Percentiles rank a stretch among this genome's conserved stretches.
These are phyloP conservation scores for Glebionis coronaria DNA, from an alignment of 129 eudicot species.

Conservation along the genomic window DNA sequence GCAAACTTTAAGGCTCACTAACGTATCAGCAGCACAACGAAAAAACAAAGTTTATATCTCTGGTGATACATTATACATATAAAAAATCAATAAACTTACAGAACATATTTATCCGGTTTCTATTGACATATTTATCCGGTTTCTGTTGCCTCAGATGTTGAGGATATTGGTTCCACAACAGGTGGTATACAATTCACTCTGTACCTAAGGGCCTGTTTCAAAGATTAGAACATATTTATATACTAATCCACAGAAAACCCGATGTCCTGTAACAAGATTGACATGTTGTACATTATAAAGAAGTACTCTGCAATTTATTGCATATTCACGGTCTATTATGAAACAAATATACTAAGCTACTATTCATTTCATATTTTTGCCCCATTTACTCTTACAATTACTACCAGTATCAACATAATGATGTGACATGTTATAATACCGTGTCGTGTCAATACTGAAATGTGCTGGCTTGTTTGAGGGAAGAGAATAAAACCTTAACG, in stretches of 20 bases:
- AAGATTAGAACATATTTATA: constrained; percentile 11
- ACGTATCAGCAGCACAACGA: constrained; percentile 4
- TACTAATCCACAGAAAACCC: constrained; percentile 87
- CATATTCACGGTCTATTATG: neutral
- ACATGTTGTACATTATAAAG: constrained; percentile 5
- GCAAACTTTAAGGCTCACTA: constrained; percentile 1
- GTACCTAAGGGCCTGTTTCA: constrained; percentile 65
- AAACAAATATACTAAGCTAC: neutral
- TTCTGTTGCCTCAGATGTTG: constrained; percentile 31
- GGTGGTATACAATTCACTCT: constrained; percentile 91
- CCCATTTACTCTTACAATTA: no score
- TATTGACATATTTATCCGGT: constrained; percentile 12
- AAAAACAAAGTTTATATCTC: neutral
- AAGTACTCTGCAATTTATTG: neutral
- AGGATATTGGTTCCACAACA: constrained; percentile 52
- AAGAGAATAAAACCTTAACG: no score
- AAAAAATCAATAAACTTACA: neutral
- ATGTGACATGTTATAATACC: no score
- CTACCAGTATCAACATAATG: no score
- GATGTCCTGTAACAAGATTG: constrained; percentile 62
- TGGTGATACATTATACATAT: neutral
- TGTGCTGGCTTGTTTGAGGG: no score
- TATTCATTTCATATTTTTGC: no score
- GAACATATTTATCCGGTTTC: neutral
- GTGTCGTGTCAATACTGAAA: no score